phyloP scores from a whole-genome alignment of 1,139 yeast genomes.

The Diutina neorugosa region DNA sequence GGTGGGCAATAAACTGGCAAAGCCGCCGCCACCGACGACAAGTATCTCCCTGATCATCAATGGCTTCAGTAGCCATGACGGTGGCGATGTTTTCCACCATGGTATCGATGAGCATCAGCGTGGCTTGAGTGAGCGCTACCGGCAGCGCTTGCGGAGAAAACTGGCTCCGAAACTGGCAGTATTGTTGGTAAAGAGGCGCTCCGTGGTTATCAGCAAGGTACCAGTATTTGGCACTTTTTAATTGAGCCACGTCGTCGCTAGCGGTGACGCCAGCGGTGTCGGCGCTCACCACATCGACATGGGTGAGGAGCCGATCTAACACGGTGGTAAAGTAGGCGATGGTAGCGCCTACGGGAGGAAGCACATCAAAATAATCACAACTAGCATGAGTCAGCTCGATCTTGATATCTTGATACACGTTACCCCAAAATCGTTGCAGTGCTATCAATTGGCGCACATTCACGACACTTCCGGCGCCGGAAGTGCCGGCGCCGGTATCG shows the following conservation, averaged over 20 bases:
- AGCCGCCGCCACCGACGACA: constrained; percentile 12
- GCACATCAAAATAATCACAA: constrained; percentile 8
- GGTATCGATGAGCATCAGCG: constrained; percentile 4
- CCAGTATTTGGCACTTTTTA: background rate
- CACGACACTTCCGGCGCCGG: background rate
- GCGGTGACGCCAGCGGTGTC: background rate
- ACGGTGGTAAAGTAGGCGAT: constrained; percentile 17
- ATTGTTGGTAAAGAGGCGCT: background rate
- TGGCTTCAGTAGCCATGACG: background rate
- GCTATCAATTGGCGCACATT: background rate
- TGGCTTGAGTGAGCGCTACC: background rate
- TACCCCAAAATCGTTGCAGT: constrained; percentile 7
- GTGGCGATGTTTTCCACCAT: constrained; percentile 3
- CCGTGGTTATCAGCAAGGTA: background rate
- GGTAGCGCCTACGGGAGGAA: constrained; percentile 19
- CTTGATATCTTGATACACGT: constrained; percentile 9
- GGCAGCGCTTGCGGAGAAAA: background rate
- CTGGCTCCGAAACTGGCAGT: background rate
- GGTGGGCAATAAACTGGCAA: constrained; percentile 10
- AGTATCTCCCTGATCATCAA: background rate
- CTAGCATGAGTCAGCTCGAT: constrained; percentile 6
- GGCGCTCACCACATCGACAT: constrained; percentile 2
- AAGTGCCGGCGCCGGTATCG: background rate
- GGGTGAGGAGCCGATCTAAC: constrained; percentile 18
- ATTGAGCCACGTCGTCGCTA: background rate